phyloP scores from a whole-genome alignment of 2,329 filamentous ascomycete genomes.

The Fusarium sp. region DNA sequence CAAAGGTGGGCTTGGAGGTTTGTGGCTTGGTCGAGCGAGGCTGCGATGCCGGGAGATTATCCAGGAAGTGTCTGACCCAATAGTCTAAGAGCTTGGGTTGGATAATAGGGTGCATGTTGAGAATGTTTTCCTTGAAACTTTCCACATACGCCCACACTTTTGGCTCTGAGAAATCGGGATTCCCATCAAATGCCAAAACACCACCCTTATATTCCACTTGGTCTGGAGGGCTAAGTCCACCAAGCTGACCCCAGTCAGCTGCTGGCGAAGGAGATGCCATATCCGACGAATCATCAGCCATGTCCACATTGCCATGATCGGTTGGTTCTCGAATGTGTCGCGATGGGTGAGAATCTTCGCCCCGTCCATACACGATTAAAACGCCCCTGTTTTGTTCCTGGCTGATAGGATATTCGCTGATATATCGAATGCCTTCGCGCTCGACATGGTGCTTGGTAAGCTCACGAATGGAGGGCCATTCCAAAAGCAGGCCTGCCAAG shows the following conservation, averaged over 20 bases:
- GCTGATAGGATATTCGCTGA: conserved; percentile 80
- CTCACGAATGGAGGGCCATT: conserved; percentile 74
- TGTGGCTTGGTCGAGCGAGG: conserved; percentile 45
- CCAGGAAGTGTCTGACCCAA: conserved; percentile 65
- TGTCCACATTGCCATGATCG: conserved; percentile 54
- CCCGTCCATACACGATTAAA: conserved; percentile 80
- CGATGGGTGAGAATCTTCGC: conserved; percentile 75
- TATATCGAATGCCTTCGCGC: conserved; percentile 62
- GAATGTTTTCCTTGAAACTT: conserved; percentile 69
- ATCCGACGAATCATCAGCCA: conserved; percentile 62
- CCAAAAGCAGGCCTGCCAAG: conserved; percentile 83
- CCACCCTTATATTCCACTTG: conserved; percentile 53
- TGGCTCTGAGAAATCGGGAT: conserved; percentile 63
- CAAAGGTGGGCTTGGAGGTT: conserved; percentile 48
- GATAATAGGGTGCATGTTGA: conserved; percentile 74
- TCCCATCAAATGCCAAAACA: conserved; percentile 57
- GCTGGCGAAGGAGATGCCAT: conserved; percentile 65
- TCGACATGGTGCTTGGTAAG: conserved; percentile 67
- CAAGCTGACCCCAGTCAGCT: conserved; percentile 69
- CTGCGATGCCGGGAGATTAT: conserved; percentile 54
- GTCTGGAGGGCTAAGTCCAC: conserved; percentile 60
- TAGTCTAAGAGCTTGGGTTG: conserved; percentile 63
- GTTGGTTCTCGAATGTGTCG: conserved; percentile 57
- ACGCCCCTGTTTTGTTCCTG: conserved; percentile 79
- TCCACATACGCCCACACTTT: conserved; percentile 65